phyloP scores from a whole-genome alignment of 169 alveolate genomes.

The Plasmodium gallinaceum region DNA sequence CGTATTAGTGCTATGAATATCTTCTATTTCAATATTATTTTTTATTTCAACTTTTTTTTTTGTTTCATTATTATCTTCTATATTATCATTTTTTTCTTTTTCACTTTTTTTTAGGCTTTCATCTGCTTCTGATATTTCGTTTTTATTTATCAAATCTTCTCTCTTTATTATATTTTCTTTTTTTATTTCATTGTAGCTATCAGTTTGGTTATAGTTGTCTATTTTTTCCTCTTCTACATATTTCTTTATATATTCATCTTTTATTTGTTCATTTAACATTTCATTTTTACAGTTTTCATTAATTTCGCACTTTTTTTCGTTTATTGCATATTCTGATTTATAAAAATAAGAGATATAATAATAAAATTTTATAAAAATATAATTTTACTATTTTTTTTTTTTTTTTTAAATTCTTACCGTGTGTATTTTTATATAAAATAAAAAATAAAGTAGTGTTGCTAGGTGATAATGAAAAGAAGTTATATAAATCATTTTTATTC shows the following conservation, averaged over 20 bases:
- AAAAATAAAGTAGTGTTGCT: constrained; percentile 51
- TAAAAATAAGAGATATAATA: neutral
- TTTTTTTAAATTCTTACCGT: constrained; percentile 30
- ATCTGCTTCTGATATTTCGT: neutral
- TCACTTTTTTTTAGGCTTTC: constrained; percentile 18
- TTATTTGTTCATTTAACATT: neutral
- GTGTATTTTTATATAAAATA: constrained; percentile 27
- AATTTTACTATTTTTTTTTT: neutral
- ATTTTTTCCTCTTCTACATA: neutral
- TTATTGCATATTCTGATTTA: neutral
- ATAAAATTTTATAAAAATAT: neutral
- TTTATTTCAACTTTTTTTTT: neutral
- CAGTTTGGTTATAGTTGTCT: neutral
- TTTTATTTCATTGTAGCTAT: neutral
- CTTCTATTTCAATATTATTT: neutral
- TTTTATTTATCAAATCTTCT: neutral
- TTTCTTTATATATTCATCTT: neutral
- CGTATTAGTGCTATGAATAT: neutral
- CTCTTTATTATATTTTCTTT: constrained; percentile 7
- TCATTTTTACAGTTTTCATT: neutral
- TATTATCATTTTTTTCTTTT: constrained; percentile 3
- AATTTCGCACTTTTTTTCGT: neutral
- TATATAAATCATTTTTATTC: constrained; percentile 45
- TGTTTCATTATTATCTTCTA: constrained; percentile 9
- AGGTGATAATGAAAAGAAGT: constrained; percentile 55